Evolutionary conservation across 1,284 basidiomycete genomes (phyloP).

Genomic region (Salmacisia buchloeana): DNA sequence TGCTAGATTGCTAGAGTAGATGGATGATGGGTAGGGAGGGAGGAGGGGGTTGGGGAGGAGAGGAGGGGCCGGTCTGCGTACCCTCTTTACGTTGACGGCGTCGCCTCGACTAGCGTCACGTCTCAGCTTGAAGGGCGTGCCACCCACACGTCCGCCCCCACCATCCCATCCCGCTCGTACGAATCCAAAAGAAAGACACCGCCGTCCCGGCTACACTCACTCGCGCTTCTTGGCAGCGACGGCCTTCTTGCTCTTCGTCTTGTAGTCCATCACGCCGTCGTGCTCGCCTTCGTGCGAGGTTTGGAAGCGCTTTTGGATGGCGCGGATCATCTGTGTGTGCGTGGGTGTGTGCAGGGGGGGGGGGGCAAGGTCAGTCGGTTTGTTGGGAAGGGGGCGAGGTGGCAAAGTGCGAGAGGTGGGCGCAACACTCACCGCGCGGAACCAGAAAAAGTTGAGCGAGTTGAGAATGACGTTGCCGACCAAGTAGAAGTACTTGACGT

Average conservation of each 20-base stretch:
- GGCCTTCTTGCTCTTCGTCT: constrained; percentile 28
- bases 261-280: constrained; percentile 19
- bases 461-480: constrained; percentile 37
- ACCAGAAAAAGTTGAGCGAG: constrained; percentile 52
- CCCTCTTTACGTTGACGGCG: no score
- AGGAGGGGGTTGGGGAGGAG: no score
- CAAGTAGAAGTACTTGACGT: constrained; percentile 30
- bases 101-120: no score
- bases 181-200: no score
- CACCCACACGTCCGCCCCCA: no score
- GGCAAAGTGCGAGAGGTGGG: neutral
- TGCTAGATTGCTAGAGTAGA: no score
- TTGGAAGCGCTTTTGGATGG: constrained; percentile 48
- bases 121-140: no score
- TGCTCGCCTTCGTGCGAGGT: constrained; percentile 14
- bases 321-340: constrained; percentile 23
- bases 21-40: no score
- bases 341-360: neutral
- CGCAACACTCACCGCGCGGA: constrained; percentile 30
- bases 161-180: neutral
- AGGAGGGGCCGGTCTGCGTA: no score
- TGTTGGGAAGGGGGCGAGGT: neutral
- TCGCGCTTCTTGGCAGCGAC: constrained; percentile 29
- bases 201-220: no score
- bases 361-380: neutral